Evolutionary conservation across 148 eudicot genomes (phyloP).

Genomic region (Polygonum maritimum): DNA sequence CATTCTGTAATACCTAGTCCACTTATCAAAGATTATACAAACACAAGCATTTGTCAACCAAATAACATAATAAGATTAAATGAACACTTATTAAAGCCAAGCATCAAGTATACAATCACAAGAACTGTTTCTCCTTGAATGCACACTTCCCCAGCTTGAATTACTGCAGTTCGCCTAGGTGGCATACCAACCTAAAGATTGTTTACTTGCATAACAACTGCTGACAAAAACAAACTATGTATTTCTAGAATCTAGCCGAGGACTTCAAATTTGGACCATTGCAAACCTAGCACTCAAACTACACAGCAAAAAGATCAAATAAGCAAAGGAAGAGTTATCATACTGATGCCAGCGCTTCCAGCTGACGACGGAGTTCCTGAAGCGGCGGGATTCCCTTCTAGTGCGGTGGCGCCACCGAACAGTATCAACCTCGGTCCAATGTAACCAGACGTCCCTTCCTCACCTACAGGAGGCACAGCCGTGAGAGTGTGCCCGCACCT

Average conservation of each 20-base stretch:
- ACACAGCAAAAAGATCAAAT: neutral
- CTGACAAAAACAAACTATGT: neutral
- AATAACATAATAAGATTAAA: neutral
- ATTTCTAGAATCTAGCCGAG: neutral
- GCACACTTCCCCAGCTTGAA: neutral
- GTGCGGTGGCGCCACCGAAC: constrained; percentile 97
- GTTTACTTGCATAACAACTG: neutral
- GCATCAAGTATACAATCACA: neutral
- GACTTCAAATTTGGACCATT: neutral
- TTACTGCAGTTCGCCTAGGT: neutral
- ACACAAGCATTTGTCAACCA: too few species aligned
- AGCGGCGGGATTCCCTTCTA: constrained; percentile 80
- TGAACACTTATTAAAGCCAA: neutral
- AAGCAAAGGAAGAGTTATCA: constrained; percentile 15
- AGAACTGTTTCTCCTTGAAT: neutral
- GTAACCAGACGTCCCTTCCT: constrained; percentile 71
- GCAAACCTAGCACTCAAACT: neutral
- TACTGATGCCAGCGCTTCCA: constrained; percentile 98
- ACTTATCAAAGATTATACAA: too few species aligned
- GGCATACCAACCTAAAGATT: neutral
- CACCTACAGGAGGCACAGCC: constrained; percentile 88
- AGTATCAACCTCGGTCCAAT: constrained; percentile 83
- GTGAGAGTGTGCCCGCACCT: constrained; percentile 94
- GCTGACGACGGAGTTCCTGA: constrained; percentile 88
- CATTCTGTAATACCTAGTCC: too few species aligned